These are phyloP conservation scores for Trichoderma orchidacearum DNA, from an alignment of 495 filamentous ascomycete genomes.

Conservation along the genomic window DNA sequence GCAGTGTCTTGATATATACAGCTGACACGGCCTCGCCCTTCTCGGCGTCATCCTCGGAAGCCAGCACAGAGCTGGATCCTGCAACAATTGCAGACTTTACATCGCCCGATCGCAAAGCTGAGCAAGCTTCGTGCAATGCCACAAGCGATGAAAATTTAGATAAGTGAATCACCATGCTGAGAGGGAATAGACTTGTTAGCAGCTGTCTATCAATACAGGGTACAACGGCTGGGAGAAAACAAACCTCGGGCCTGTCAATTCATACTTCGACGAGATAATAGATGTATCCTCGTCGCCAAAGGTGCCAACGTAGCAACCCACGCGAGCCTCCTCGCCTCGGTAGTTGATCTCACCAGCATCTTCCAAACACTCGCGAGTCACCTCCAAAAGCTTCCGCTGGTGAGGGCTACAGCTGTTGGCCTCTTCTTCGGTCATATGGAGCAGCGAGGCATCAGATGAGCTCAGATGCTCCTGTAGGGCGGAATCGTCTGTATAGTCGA, in stretches of 20 bases:
- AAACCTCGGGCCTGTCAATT: slow-evolving; percentile 26
- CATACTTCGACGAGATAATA: slow-evolving; percentile 18
- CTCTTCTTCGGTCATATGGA: slow-evolving; percentile 25
- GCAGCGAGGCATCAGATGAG: slow-evolving; percentile 21
- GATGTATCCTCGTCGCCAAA: slow-evolving; percentile 22
- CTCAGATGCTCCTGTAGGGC: slow-evolving; percentile 19
- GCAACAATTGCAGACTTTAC: slow-evolving; percentile 25
- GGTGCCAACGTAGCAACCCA: slow-evolving; percentile 29
- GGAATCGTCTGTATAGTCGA: slow-evolving; percentile 5
- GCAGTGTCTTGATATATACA: slow-evolving; percentile 31
- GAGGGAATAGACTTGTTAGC: background rate
- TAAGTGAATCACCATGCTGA: slow-evolving; percentile 25
- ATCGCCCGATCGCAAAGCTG: slow-evolving; percentile 23
- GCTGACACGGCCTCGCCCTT: slow-evolving; percentile 16
- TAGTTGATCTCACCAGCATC: slow-evolving; percentile 31
- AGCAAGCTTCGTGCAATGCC: slow-evolving; percentile 37
- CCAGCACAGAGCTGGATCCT: slow-evolving; percentile 21
- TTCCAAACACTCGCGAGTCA: slow-evolving; percentile 31
- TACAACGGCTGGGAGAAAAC: slow-evolving; percentile 25
- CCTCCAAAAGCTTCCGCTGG: slow-evolving; percentile 35
- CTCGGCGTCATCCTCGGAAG: slow-evolving; percentile 15
- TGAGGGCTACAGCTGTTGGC: slow-evolving; percentile 34
- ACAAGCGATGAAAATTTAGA: slow-evolving; percentile 38
- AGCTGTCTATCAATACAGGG: too few species aligned
- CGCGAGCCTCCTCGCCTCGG: slow-evolving; percentile 18